Base-by-base conservation (phyloP, 2,329 filamentous ascomycete species). In the Conoideocrella luteorostrata region DNA sequence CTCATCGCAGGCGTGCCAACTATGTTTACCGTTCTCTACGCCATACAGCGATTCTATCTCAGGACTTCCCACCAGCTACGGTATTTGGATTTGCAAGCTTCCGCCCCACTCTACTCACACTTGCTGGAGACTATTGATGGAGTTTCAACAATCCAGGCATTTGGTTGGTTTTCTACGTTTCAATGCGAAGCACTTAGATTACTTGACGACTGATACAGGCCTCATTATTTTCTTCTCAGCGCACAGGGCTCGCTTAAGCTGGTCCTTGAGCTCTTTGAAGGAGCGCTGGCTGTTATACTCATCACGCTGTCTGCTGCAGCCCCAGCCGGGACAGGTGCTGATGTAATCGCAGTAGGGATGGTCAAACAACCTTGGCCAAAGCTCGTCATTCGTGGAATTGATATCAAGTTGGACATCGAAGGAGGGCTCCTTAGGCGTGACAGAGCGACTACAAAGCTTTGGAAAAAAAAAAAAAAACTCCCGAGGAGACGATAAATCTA, bases 1-100 rank as follows among this genome's bases (percentile, higher is more conserved):
- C 62, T 75, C 1, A 64, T 63, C 0, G 55, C 70, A 2, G 64
- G 63, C 0, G 59, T 78, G 12, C 75, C 75, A 0, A 43, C 69
- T 4, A 41, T 46, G 1, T 7, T 56, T 6, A 5, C 49, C 9
- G 37, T 51, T 3, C 39, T 61, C 3, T 56, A 54, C 36, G 18
- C 48, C 2, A 18, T 62, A 11, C 56, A 61, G 24, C 37, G 34
- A 18, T 54, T 51, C 15, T 51, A 53, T 5, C 57, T 68, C 1
- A 53, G 57, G 12, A 68, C 65, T 2, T 67, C 64, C 0, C 54
- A 63, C 4, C 64, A 67, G 47, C 47, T 68, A 3, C 60, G 65
- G 10, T 48, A 62, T 3, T 51, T 67, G 17, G 64, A 66, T 15
- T 52, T 67, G 7, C 60, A 67, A 41, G 49, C n/a, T n/a, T n/a